These are phyloP conservation scores for Apium graveolens DNA, from an alignment of 129 eudicot genomes.

Conservation along the genomic window DNA sequence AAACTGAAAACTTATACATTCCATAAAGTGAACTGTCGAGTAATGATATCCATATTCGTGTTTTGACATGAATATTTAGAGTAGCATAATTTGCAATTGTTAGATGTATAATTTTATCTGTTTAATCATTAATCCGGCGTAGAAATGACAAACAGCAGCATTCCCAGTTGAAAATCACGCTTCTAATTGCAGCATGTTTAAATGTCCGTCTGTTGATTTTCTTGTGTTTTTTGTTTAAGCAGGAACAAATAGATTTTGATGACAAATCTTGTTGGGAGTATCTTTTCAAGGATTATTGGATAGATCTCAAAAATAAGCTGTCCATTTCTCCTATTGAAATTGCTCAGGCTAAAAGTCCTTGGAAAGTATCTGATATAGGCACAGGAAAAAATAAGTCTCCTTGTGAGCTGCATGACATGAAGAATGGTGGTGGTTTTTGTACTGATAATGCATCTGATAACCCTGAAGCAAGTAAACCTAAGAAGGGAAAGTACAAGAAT, in stretches of 20 bases:
- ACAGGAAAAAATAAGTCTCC: conserved; percentile 43
- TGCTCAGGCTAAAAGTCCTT: conserved; percentile 56
- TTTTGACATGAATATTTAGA: background rate
- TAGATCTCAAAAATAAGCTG: conserved; percentile 52
- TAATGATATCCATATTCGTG: background rate
- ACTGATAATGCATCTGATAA: conserved; percentile 55
- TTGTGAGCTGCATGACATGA: conserved; percentile 28
- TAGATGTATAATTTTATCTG: background rate
- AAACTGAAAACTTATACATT: background rate
- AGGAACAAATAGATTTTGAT: conserved; percentile 55
- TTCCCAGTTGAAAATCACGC: background rate
- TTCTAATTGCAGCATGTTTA: background rate
- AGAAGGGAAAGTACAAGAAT: conserved; percentile 47
- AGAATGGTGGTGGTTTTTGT: conserved; percentile 44
- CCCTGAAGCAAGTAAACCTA: conserved; percentile 35
- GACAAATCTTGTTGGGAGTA: conserved; percentile 79
- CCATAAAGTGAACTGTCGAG: background rate
- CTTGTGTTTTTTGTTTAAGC: conserved; percentile 2
- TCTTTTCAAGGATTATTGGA: conserved; percentile 84
- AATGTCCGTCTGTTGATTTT: conserved; percentile 8
- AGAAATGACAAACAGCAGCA: background rate
- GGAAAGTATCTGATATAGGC: conserved; percentile 36
- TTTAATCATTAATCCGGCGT: background rate
- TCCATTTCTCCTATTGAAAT: conserved; percentile 62
- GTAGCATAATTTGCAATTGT: background rate